phyloP scores from a whole-genome alignment of 805 yeast genomes.

The Pichia kluyveri region DNA sequence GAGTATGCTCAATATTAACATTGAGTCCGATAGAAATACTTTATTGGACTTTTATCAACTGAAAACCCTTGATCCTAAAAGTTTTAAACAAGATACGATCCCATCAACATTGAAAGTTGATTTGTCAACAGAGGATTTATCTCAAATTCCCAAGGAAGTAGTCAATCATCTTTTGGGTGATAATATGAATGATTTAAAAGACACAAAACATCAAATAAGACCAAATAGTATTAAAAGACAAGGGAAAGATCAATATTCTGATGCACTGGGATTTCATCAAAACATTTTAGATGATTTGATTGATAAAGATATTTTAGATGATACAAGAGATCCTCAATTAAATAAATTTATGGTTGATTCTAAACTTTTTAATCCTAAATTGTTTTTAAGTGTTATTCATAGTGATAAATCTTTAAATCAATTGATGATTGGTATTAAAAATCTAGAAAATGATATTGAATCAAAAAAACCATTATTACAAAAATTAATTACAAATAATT shows the following conservation, averaged over 20 bases:
- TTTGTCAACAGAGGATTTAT: constrained; percentile 10
- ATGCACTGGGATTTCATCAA: constrained; percentile 49
- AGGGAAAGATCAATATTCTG: constrained; percentile 18
- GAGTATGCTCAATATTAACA: not conserved
- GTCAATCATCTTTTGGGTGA: constrained; percentile 18
- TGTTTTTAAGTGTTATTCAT: constrained; percentile 48
- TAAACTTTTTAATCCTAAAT: constrained; percentile 48
- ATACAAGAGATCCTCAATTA: constrained; percentile 28
- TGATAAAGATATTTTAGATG: constrained; percentile 31
- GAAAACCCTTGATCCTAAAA: constrained; percentile 32
- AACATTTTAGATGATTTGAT: constrained; percentile 34
- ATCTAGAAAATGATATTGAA: constrained; percentile 40
- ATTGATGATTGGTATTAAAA: constrained; percentile 37
- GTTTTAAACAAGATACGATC: constrained; percentile 17
- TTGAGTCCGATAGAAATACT: constrained; percentile 6
- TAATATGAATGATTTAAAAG: constrained; percentile 6
- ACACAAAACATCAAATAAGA: not conserved
- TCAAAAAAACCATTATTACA: constrained; percentile 42
- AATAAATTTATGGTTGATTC: constrained; percentile 43
- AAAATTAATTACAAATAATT: constrained; percentile 47
- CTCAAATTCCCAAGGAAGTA: constrained; percentile 18
- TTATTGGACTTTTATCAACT: constrained; percentile 33
- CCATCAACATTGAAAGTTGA: constrained; percentile 12
- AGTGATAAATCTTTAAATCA: constrained; percentile 44
- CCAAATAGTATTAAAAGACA: not conserved